Evolutionary conservation across 768 basidiomycete species (phyloP).

Genomic region (button mushroom (Agaricus bisporus)): DNA sequence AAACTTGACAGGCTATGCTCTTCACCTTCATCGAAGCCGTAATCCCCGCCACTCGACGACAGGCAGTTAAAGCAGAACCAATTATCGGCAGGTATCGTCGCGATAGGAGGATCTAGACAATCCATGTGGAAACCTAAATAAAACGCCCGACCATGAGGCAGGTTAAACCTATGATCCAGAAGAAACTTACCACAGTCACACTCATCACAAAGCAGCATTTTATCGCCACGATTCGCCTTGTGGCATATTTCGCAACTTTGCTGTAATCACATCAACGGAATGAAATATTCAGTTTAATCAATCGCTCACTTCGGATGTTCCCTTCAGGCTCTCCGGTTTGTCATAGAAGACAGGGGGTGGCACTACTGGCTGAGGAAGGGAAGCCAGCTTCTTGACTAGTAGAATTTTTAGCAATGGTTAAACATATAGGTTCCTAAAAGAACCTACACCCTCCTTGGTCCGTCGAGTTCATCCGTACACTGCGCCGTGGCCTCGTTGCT

Average conservation of each 20-base stretch:
- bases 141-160: conserved; percentile 7
- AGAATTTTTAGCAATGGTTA: conserved; percentile 9
- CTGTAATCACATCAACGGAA: conserved; percentile 30
- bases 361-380: conserved; percentile 29
- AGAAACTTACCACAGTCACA: conserved; percentile 37
- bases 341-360: conserved; percentile 46
- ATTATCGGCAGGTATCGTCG: conserved; percentile 82
- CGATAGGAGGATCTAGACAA: conserved; percentile 89
- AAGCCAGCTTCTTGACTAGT: conserved; percentile 28
- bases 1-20: conserved; percentile 91
- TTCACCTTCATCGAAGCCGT: conserved; percentile 97
- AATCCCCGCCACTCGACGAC: conserved; percentile 88
- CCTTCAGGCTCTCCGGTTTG: conserved; percentile 36
- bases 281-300: conserved; percentile 17
- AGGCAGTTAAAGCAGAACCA: conserved; percentile 96
- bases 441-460: conserved; percentile 38
- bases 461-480: conserved; percentile 43
- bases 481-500: conserved; percentile 42
- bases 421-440: conserved; percentile 13
- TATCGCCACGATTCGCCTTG: conserved; percentile 80
- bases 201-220: conserved; percentile 72
- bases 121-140: conserved; percentile 88
- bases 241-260: conserved; percentile 92
- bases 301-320: conserved; percentile 46
- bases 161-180: background rate